A percentile compares a stretch with the other conserved stretches of the same genome.
Conservation (phyloP, 345 rosid genomes). For the Syzygium jambos region DNA sequence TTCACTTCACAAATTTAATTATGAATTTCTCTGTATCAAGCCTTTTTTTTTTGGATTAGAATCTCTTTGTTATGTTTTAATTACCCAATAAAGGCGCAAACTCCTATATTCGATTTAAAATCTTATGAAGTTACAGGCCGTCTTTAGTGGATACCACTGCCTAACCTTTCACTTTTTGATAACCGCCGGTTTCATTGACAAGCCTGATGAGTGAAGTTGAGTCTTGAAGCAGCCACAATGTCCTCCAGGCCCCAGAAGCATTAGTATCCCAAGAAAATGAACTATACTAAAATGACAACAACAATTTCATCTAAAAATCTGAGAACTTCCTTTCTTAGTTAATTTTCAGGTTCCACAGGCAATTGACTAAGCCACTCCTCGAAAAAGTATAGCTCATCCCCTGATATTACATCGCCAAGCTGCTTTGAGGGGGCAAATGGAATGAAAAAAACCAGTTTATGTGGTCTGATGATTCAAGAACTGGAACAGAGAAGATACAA, state of each 20-base stretch:
- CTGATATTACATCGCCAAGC: background rate
- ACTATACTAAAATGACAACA: background rate
- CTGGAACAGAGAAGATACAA: background rate
- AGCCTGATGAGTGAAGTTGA: background rate
- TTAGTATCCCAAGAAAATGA: background rate
- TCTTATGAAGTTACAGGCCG: background rate
- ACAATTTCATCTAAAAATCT: background rate
- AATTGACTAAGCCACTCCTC: background rate
- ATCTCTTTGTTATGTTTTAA: background rate
- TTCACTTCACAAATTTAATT: background rate
- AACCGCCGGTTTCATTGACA: background rate
- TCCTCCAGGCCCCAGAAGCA: background rate
- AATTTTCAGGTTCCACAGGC: background rate
- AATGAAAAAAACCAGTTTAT: background rate
- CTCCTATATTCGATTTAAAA: background rate
- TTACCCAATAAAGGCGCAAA: background rate
- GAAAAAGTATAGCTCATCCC: background rate
- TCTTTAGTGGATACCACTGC: background rate
- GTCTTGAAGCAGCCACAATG: background rate
- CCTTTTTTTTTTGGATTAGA: fast-evolving
- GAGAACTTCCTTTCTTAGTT: background rate
- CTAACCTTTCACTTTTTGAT: background rate
- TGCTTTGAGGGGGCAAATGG: background rate
- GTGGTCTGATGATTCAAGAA: background rate
- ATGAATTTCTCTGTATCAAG: background rate